These are phyloP conservation scores for Harrya chromipes DNA, from an alignment of 768 basidiomycete species.

Conservation along the genomic window DNA sequence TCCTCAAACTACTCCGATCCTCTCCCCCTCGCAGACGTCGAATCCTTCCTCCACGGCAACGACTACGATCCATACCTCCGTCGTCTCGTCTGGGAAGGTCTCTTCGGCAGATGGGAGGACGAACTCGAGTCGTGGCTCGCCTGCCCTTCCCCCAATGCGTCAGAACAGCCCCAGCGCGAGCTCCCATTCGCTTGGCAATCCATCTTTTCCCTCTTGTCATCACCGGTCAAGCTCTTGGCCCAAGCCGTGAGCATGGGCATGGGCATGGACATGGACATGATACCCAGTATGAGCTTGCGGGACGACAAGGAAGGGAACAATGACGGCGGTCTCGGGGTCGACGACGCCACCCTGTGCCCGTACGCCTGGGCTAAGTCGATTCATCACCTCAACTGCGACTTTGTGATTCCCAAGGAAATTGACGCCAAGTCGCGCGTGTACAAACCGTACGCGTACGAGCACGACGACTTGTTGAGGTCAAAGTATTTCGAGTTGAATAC, in stretches of 20 bases:
- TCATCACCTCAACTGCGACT: slow-evolving; percentile 76
- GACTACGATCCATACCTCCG: slow-evolving; percentile 90
- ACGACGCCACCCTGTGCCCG: slow-evolving; percentile 67
- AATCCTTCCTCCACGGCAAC: slow-evolving; percentile 63
- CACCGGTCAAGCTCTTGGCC: not conserved
- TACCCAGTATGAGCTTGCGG: too few relatives aligned
- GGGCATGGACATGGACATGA: too few relatives aligned
- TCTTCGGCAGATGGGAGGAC: slow-evolving; percentile 63
- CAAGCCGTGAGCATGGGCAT: too few relatives aligned
- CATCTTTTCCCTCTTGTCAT: slow-evolving; percentile 9
- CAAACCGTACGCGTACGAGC: not conserved
- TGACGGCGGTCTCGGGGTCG: slow-evolving; percentile 34
- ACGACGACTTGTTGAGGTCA: not conserved
- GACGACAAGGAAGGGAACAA: not conserved
- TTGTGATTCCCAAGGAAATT: slow-evolving; percentile 75
- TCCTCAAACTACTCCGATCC: slow-evolving; percentile 74
- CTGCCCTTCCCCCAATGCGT: slow-evolving; percentile 47
- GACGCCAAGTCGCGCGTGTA: slow-evolving; percentile 30
- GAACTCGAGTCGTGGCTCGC: slow-evolving; percentile 61
- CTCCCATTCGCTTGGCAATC: slow-evolving; percentile 27
- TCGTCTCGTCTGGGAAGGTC: slow-evolving; percentile 82
- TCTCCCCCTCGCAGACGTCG: slow-evolving; percentile 64
- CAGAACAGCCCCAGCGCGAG: slow-evolving; percentile 1
- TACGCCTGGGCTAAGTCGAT: slow-evolving; percentile 73
- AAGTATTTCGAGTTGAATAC: slow-evolving; percentile 73